Evolutionary conservation across 805 yeast species (phyloP).

Genomic region (Kazachstania taianensis): DNA sequence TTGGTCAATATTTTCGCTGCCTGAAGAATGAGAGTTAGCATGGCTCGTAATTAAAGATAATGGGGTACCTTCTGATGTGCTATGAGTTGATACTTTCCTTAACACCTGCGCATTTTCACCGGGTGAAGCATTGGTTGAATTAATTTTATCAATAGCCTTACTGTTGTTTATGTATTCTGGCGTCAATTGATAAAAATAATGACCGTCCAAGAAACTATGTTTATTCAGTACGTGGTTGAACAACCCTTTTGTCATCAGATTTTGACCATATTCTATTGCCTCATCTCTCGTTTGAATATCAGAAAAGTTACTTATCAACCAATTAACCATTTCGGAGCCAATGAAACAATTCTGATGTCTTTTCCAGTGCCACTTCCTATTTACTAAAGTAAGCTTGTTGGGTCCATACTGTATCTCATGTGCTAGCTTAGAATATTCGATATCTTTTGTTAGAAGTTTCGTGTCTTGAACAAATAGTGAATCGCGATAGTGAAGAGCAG

Average conservation of each 20-base stretch:
- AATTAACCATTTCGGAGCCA: constrained; percentile 77
- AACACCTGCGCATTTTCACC: constrained; percentile 2
- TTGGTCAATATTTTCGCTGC: constrained; percentile 7
- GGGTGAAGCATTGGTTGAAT: constrained; percentile 3
- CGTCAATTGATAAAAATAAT: constrained; percentile 71
- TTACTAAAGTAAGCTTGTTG: constrained; percentile 56
- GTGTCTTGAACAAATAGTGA: constrained; percentile 26
- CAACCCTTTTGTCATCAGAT: constrained; percentile 58
- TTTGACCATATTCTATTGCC: constrained; percentile 73
- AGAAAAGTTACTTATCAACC: constrained; percentile 70
- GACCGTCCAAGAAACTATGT: constrained; percentile 85
- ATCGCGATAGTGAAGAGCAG: constrained; percentile 28
- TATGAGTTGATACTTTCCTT: constrained; percentile 7
- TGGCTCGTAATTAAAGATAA: constrained; percentile 6
- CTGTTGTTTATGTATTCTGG: constrained; percentile 35
- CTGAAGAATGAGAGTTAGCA: constrained; percentile 8
- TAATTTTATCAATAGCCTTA: constrained; percentile 8
- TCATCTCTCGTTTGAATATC: constrained; percentile 77
- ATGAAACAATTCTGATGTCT: constrained; percentile 67
- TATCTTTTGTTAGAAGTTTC: constrained; percentile 37
- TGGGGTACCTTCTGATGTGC: constrained; percentile 6
- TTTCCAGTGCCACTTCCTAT: constrained; percentile 86
- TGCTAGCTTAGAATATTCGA: constrained; percentile 46
- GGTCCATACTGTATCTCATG: constrained; percentile 50
- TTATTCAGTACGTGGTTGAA: constrained; percentile 75